Evolutionary conservation across 1,139 yeast genomes (phyloP).

Genomic region (Blastobotrys serpentis): DNA sequence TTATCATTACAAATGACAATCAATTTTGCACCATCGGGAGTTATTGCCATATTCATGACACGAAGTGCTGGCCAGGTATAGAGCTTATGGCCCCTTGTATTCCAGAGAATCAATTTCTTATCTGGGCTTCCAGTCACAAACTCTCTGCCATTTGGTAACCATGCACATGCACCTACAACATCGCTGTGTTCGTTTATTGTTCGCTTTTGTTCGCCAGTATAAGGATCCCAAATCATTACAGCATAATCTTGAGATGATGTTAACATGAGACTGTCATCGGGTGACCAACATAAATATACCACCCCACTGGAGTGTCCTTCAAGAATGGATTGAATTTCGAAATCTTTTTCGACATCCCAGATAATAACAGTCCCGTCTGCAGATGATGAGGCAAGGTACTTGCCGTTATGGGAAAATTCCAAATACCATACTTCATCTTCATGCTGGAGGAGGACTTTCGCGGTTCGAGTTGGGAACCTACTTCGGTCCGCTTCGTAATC

Average conservation of each 20-base stretch:
- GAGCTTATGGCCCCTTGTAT: constrained; percentile 45
- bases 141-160: constrained; percentile 61
- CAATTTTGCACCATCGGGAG: constrained; percentile 61
- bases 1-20: constrained; percentile 64
- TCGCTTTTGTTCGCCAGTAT: constrained; percentile 6
- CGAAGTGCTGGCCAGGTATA: constrained; percentile 48
- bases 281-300: constrained; percentile 71
- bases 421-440: constrained; percentile 82
- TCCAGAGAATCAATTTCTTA: constrained; percentile 63
- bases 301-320: constrained; percentile 59
- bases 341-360: constrained; percentile 61
- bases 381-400: constrained; percentile 71
- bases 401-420: constrained; percentile 75
- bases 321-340: constrained; percentile 44
- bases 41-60: constrained; percentile 67
- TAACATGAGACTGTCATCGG: constrained; percentile 62
- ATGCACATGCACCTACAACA: constrained; percentile 65
- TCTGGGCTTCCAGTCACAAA: constrained; percentile 80
- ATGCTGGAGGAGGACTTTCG: constrained; percentile 51
- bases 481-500: constrained; percentile 37
- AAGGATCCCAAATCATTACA: constrained; percentile 64
- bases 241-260: constrained; percentile 68
- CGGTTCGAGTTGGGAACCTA: constrained; percentile 48
- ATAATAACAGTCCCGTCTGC: constrained; percentile 64
- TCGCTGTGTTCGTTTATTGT: constrained; percentile 23